Base-by-base conservation (phyloP, 129 eudicot genomes). In the Artemisia annua region DNA sequence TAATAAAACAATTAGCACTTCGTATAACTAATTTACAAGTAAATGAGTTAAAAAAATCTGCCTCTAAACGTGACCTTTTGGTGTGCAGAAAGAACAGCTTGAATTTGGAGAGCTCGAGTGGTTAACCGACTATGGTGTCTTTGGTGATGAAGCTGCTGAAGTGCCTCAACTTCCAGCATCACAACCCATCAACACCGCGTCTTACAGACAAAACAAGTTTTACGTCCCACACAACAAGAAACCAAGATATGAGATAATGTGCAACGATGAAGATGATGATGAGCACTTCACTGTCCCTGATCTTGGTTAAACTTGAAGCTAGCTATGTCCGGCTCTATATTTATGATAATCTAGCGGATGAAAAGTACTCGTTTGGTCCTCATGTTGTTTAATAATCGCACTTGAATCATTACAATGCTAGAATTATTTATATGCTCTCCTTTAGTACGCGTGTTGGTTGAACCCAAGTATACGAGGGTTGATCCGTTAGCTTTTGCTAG, bases 251-350 rank as follows among this genome's bases (percentile, higher is more conserved):
- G 98, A 85, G 64, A 69, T 80, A 35, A 71, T 78, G 12, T 75
- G 84, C 22, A 83, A 84, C 4, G 80, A 81, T 4, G 96, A 89
- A 19, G 96, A 89, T 16, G 96, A 87, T 1, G 96, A 89, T 11
- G 98, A 89, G 74, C 86, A 77, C 79, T 92, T 87, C 70, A 92
- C 94, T 1, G 98, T 92, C 15, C 98, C 98, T 28, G 96, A 92
- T 87, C 98, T 92, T 82, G 98, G 98, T 68, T 92, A 71, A 61
- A 46, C 60, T 46, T 28, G 1, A 71, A 71, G 62, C 48, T 55
- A 64, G 54, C 48, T 46, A 12, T 28, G 69, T 39, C 69, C 17
- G 69, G 63, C 22, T 55, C 30, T 17, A 64, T 2, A 8, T 17
- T 26, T 30, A 32, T 12, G 28, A 60, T 61, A 60, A 30, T 68